Evolutionary conservation across 2,329 filamentous ascomycete species (phyloP), one percentile per base, ranked within the genome.

Genomic region (Parasarocladium wereldwijsianum): DNA sequence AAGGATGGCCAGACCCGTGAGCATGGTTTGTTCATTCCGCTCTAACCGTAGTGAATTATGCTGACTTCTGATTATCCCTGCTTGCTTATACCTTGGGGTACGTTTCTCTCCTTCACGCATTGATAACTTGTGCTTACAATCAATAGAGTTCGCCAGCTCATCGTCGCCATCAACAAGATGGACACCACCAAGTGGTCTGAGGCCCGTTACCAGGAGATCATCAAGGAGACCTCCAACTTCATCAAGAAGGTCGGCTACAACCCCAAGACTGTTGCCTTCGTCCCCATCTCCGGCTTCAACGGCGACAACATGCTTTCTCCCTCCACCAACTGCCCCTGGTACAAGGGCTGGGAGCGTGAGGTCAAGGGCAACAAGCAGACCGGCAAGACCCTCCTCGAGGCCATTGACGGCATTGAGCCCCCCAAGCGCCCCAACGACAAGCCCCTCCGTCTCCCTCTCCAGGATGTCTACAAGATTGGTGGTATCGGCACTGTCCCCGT

Each of bases 161-260:
- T 98, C 58, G 87, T 96, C 54, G 90, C 90, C 69, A 92, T 96
- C 78, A 98, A 98, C 86, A 98, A 98, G 85, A 98, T 98, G 90
- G 90, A 98, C 80, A 96, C 86, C 62, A 76, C 83, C 75, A 85
- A 93, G 70, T 98, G 87, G 87, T 77, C 82, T 47, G 80, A 96
- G 82, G 68, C 76, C 44, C 87, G 90, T 71, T 96, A 70, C 84
- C 69, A 86, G 59, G 90, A 96, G 67, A 96, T 98, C 64, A 87
- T 96, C 79, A 96, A 96, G 85, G 90, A 98, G 78, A 94, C 86
- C 52, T 92, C 86, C 70, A 80, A 74, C 75, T 96, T 96, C 83
- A 94, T 98, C 84, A 98, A 96, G 87, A 96, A 98, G 85, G 87
- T 96, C 66, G 90, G 90, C 64, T 98, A 87, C 84, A 94, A 96